These are phyloP conservation scores for Rhododendron henanense DNA, from an alignment of 148 eudicot genomes.

Conservation along the genomic window DNA sequence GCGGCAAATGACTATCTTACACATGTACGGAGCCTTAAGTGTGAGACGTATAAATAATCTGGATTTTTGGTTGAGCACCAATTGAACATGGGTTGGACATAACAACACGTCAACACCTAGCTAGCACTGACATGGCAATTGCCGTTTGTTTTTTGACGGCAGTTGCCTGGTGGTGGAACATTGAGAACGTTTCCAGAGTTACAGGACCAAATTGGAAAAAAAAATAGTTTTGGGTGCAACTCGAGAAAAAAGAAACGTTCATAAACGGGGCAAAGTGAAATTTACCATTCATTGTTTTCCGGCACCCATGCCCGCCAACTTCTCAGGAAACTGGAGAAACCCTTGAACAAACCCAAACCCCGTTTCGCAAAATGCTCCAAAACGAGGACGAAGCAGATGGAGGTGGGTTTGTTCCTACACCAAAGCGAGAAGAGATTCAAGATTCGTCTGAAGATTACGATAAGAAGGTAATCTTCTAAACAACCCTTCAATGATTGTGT, in stretches of 20 bases:
- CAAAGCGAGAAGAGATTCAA: neutral
- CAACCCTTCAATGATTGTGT: neutral
- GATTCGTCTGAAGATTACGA: neutral
- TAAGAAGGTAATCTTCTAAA: neutral
- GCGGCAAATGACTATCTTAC: too few species aligned
- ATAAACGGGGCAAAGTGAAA: neutral
- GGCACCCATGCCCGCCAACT: neutral
- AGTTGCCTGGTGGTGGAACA: neutral
- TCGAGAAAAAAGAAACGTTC: neutral
- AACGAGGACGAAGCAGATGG: conserved; percentile 10
- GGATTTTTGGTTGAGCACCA: neutral
- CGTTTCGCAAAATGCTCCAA: neutral
- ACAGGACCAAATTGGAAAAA: neutral
- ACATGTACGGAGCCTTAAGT: too few species aligned
- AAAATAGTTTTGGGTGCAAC: neutral
- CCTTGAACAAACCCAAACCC: neutral
- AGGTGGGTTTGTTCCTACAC: neutral
- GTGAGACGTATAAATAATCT: neutral
- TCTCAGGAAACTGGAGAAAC: neutral
- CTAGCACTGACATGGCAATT: neutral
- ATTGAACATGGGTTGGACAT: neutral
- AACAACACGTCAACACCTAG: too few species aligned
- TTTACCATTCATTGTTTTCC: neutral
- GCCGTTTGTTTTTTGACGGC: neutral
- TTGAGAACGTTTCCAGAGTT: neutral